Evolutionary conservation across 257 asterid species (phyloP).

Genomic region (Primulina huaijiensis): DNA sequence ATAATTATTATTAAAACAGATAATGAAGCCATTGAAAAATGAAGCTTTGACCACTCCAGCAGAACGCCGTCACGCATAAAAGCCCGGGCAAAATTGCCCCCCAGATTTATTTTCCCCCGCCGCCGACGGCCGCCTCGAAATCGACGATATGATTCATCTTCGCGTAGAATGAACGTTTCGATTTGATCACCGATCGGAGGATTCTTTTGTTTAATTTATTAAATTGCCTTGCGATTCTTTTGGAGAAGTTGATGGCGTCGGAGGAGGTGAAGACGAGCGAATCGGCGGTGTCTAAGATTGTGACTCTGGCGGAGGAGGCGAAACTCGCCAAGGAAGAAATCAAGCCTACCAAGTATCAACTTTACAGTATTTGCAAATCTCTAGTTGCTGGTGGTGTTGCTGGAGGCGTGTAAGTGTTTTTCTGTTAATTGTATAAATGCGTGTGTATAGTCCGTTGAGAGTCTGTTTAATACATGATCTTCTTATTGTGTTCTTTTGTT

Average conservation of each 20-base stretch:
- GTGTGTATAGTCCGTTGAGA: not conserved
- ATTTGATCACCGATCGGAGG: constrained; percentile 30
- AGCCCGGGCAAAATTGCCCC: constrained; percentile 21
- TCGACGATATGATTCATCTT: constrained; percentile 8
- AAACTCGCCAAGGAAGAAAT: constrained; percentile 86
- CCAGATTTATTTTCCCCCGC: constrained; percentile 14
- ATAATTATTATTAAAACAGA: not conserved
- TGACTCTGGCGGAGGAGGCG: constrained; percentile 88
- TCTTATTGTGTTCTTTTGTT: not conserved
- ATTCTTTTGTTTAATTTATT: not conserved
- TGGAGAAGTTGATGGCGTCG: constrained; percentile 62
- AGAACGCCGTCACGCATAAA: constrained; percentile 32
- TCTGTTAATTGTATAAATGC: too few species aligned
- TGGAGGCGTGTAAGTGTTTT: constrained; percentile 80
- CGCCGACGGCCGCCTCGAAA: constrained; percentile 11
- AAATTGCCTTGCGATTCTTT: not conserved
- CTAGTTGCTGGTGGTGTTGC: constrained; percentile 95
- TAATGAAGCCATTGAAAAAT: not conserved
- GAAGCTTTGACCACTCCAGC: not conserved
- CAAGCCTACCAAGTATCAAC: constrained; percentile 61
- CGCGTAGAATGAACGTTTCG: constrained; percentile 15
- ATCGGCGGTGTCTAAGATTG: constrained; percentile 90
- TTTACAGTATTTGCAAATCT: constrained; percentile 76
- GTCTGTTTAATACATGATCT: not conserved
- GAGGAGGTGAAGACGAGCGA: constrained; percentile 89